Evolutionary conservation across 2,329 filamentous ascomycete genomes (phyloP).

Genomic region (Xylaria sp.): DNA sequence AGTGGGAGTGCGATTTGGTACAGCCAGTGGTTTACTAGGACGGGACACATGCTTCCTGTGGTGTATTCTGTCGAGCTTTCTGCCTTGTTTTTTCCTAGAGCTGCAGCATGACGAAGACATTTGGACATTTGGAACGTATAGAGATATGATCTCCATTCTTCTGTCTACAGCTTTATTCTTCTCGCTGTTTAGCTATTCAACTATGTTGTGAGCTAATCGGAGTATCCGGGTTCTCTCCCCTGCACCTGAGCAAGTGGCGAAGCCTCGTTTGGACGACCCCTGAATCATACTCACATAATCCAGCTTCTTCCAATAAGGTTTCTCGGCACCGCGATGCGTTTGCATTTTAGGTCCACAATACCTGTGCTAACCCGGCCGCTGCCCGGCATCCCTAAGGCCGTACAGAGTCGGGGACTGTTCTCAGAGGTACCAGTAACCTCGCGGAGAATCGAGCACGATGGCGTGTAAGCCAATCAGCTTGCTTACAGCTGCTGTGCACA

Average conservation of each 20-base stretch:
- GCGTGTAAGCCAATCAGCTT: constrained; percentile 34
- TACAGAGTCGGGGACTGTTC: constrained; percentile 43
- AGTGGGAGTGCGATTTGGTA: too few relatives aligned
- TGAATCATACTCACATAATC: constrained; percentile 3
- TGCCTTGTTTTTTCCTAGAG: not conserved
- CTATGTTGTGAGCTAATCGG: not conserved
- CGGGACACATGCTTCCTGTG: not conserved
- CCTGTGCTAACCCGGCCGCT: constrained; percentile 44
- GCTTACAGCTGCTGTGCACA: constrained; percentile 37
- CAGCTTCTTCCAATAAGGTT: constrained; percentile 36
- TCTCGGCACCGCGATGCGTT: constrained; percentile 43
- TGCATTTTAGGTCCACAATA: constrained; percentile 40
- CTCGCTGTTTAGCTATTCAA: not conserved
- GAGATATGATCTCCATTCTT: not conserved
- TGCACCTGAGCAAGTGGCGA: constrained; percentile 11
- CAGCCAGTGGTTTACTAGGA: not conserved
- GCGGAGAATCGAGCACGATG: constrained; percentile 30
- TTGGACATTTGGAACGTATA: not conserved
- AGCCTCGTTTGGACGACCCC: constrained; percentile 26
- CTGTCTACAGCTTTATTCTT: not conserved
- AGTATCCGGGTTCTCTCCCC: not conserved
- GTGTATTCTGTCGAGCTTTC: constrained; percentile 1
- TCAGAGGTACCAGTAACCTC: constrained; percentile 38
- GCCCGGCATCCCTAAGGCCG: constrained; percentile 33
- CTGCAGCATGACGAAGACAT: not conserved